Base-by-base conservation (phyloP, 768 basidiomycete genomes). In the Podaxis sp. region DNA sequence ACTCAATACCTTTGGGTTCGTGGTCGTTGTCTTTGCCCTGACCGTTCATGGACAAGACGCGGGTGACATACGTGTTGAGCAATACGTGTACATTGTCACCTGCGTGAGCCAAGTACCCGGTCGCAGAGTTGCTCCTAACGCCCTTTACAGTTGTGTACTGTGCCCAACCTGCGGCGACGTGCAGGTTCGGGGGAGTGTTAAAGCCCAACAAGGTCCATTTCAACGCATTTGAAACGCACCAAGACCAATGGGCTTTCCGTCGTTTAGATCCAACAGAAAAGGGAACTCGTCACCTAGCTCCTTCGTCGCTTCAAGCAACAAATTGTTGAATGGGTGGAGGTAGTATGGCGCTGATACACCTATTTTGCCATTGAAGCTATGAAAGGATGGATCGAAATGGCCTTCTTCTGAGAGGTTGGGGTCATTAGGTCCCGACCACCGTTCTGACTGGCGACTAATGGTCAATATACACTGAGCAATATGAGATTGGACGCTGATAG, bases 191-290 rank as follows among this genome's bases (percentile, higher is more conserved):
- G n/a, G 4, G 3, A 1, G 3, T 5, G 11, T 33, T 12, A 41
- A 24, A 2, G 7, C 36, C n/a, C 1, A 24, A 8, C 6, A 2
- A 2, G 24, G n/a, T 28, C 1, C 26, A 13, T 22, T 2, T 10
- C 17, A 58, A n/a, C 3, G 59, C 20, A 6, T 17, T 17, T 20
- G 4, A 46, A 20, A 20, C 74, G 57, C 38, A 80, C 81, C 75
- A 30, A 80, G 51, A 2, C 82, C 82, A 4, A 80, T 57, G 0
- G 75, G 74, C 10, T 66, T 68, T 11, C 82, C 82, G 26, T 74
- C 71, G 63, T 82, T 81, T 57, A 72, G 70, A 65, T 83, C 82
- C 17, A 69, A 37, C 62, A 78, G 77, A 62, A 69, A 81, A 1
- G 75, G 71, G 60, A 77, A 82, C 52, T 76, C 73, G 4, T 69